A percentile compares a stretch with the other conserved stretches of the same genome.
Conservation (phyloP, 345 rosid species). For the sweet orange (Citrus sinensis) region DVS_A1.0 CM039162.1:19564501-19565000, state of each 20-base stretch:
- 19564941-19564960: neutral
- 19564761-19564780: constrained; percentile 14
- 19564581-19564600: constrained; percentile 28
- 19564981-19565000: neutral
- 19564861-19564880: constrained; percentile 86
- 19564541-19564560: constrained; percentile 43
- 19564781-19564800: constrained; percentile 84
- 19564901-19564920: constrained; percentile 22
- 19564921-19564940: constrained; percentile 24
- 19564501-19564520: constrained; percentile 46
- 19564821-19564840: constrained; percentile 88
- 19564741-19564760: neutral
- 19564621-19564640: constrained; percentile 50
- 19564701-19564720: constrained; percentile 40
- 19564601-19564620: constrained; percentile 55
- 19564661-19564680: constrained; percentile 46
- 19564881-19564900: constrained; percentile 45
- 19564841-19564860: constrained; percentile 70
- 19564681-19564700: constrained; percentile 63
- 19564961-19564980: neutral
- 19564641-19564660: constrained; percentile 66
- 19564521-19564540: constrained; percentile 85
- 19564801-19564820: constrained; percentile 89
- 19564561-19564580: constrained; percentile 32
- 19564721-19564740: constrained; percentile 14